Percentiles rank a stretch among this genome's conserved stretches.
These are phyloP conservation scores for Vigna reflexopilosa DNA, from an alignment of 306 rosid species.

Conservation along the genomic window DNA sequence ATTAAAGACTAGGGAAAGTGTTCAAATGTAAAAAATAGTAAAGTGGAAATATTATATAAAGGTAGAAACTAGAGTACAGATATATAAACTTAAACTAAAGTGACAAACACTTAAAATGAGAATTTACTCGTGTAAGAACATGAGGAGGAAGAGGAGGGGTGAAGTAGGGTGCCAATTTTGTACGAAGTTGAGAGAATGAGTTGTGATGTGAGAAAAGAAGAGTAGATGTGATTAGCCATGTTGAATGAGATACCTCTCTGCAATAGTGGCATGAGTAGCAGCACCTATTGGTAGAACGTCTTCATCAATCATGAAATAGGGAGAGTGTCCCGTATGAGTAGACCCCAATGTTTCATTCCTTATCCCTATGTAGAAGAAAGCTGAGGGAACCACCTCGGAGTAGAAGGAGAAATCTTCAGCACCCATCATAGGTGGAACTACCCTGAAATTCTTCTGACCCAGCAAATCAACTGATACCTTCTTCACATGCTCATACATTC, in stretches of 20 bases:
- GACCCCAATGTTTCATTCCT: conserved; percentile 89
- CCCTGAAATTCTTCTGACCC: conserved; percentile 72
- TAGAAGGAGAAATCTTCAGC: conserved; percentile 95
- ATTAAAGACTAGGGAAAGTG: not conserved
- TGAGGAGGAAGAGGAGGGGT: not conserved
- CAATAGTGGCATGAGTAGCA: conserved; percentile 81
- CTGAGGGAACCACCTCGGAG: conserved; percentile 74
- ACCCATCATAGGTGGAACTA: conserved; percentile 94
- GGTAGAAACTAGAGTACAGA: not conserved
- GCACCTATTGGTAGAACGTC: conserved; percentile 83
- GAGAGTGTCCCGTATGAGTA: conserved; percentile 89
- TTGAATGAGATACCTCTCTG: conserved; percentile 88
- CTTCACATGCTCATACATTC: conserved; percentile 88
- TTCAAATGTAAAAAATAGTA: not conserved
- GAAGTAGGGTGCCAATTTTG: conserved; percentile 37
- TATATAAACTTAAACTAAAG: not conserved
- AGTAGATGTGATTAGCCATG: conserved; percentile 20
- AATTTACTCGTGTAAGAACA: conserved; percentile 3
- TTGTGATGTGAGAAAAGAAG: not conserved
- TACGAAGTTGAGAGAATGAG: conserved; percentile 19
- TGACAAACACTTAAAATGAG: not conserved
- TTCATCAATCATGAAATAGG: conserved; percentile 90
- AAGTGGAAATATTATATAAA: not conserved
- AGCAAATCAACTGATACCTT: conserved; percentile 76
- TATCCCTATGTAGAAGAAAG: conserved; percentile 83